Evolutionary conservation across 2,329 filamentous ascomycete species (phyloP).

Genomic region (Diaporthe sp.): DNA sequence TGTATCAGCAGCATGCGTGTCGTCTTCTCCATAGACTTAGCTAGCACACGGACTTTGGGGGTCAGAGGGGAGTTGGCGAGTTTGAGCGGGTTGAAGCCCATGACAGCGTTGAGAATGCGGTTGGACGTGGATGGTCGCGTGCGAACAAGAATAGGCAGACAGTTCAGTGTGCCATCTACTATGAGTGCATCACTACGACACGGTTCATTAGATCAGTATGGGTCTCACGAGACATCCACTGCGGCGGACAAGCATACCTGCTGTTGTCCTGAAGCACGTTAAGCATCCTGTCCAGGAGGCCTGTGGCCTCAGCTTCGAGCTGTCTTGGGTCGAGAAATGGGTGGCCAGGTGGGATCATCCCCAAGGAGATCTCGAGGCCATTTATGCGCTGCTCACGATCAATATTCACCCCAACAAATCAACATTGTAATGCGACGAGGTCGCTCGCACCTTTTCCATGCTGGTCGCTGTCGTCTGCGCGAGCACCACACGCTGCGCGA

Average conservation of each 20-base stretch:
- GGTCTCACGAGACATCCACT: constrained; percentile 20
- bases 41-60: constrained; percentile 81
- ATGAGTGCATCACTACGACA: constrained; percentile 81
- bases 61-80: constrained; percentile 83
- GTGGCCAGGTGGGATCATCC: constrained; percentile 87
- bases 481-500: constrained; percentile 91
- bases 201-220: constrained; percentile 42
- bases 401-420: background rate
- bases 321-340: constrained; percentile 81
- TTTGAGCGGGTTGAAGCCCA: constrained; percentile 93
- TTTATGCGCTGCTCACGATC: constrained; percentile 64
- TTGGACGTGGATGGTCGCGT: constrained; percentile 83
- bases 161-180: constrained; percentile 92
- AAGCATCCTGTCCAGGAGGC: constrained; percentile 89
- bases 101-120: constrained; percentile 86
- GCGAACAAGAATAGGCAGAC: constrained; percentile 84
- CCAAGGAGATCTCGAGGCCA: constrained; percentile 86
- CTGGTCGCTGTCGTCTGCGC: constrained; percentile 89
- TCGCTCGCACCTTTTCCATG: constrained; percentile 66
- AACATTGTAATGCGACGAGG: constrained; percentile 47
- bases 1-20: constrained; percentile 87
- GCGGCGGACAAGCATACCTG: constrained; percentile 68
- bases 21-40: constrained; percentile 96
- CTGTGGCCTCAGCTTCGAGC: constrained; percentile 93
- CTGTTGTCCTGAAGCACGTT: constrained; percentile 86